These are phyloP conservation scores for Penicillium hesseltinei DNA, from an alignment of 2,329 filamentous ascomycete species.

Conservation along the genomic window DNA sequence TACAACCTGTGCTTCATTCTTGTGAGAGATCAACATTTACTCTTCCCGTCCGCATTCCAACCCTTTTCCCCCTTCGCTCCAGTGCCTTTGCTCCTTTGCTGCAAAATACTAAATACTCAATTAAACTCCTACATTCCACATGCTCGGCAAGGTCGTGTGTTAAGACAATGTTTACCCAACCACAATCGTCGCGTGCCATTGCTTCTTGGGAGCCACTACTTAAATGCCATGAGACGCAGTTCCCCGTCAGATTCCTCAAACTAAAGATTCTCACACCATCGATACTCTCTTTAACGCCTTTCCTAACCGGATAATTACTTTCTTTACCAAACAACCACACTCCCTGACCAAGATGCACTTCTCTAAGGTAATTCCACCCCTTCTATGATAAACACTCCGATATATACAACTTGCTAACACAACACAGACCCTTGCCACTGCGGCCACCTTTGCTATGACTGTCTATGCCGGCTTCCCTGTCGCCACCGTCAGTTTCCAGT, in stretches of 20 bases:
- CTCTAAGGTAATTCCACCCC: constrained; percentile 15
- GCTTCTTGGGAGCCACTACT: constrained; percentile 5
- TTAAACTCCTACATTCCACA: constrained; percentile 13
- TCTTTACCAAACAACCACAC: neutral
- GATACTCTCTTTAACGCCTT: constrained; percentile 6
- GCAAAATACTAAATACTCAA: neutral
- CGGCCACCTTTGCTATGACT: constrained; percentile 18
- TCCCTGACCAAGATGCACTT: constrained; percentile 21
- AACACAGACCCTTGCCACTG: constrained; percentile 19
- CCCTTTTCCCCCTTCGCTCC: constrained; percentile 6
- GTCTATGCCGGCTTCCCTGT: constrained; percentile 21
- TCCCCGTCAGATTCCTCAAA: neutral
- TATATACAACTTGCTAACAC: neutral
- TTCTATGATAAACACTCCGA: neutral
- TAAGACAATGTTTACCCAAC: constrained; percentile 11
- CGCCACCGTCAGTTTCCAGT: constrained; percentile 21
- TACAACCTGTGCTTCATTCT: neutral
- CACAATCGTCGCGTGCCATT: constrained; percentile 6
- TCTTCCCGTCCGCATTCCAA: constrained; percentile 16
- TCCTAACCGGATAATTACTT: neutral
- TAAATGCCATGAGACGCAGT: constrained; percentile 14
- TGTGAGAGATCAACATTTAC: neutral
- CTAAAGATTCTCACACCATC: constrained; percentile 1
- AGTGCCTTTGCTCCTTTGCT: neutral
- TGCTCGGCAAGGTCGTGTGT: neutral